Conservation (phyloP, 2,329 filamentous ascomycete species). For the Emericellopsis atlantica region DNA sequence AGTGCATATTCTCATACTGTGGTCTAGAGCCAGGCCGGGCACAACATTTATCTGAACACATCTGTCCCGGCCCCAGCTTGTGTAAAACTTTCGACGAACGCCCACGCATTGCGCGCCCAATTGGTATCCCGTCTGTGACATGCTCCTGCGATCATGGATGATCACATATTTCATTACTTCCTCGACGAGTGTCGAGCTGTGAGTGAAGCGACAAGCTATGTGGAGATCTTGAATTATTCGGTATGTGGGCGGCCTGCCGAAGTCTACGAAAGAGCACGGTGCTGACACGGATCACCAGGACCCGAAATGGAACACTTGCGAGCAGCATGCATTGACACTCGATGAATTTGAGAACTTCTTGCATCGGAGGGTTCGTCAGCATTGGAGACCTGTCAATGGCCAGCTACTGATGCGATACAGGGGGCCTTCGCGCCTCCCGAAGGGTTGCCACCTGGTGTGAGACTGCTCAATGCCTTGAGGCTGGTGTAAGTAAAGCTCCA, state of each 20-base stretch:
- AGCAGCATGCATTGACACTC: slow-evolving; percentile 35
- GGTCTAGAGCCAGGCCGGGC: no score
- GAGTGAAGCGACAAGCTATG: slow-evolving; percentile 37
- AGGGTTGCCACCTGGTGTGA: slow-evolving; percentile 26
- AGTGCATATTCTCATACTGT: no score
- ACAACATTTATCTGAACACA: no score
- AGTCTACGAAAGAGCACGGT: background rate
- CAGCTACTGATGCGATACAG: slow-evolving; percentile 14
- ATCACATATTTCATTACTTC: slow-evolving; percentile 41
- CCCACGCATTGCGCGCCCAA: no score
- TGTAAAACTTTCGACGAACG: no score
- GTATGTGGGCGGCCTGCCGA: slow-evolving; percentile 21
- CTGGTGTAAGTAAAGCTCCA: slow-evolving; percentile 31
- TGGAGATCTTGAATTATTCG: slow-evolving; percentile 48
- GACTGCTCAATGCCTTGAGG: slow-evolving; percentile 36
- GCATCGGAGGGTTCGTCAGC: slow-evolving; percentile 28
- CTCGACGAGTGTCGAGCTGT: slow-evolving; percentile 35
- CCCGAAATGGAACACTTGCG: slow-evolving; percentile 31
- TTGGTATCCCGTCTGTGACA: no score
- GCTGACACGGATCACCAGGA: slow-evolving; percentile 22
- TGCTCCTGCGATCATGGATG: slow-evolving; percentile 30
- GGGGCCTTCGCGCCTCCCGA: slow-evolving; percentile 37
- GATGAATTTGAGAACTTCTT: slow-evolving; percentile 49
- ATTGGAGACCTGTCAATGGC: background rate
- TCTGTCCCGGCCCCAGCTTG: no score